Percentiles rank a stretch among this genome's conserved stretches.
Conservation (phyloP, 2,329 filamentous ascomycete genomes). For the Monilinia fructicola region DNA sequence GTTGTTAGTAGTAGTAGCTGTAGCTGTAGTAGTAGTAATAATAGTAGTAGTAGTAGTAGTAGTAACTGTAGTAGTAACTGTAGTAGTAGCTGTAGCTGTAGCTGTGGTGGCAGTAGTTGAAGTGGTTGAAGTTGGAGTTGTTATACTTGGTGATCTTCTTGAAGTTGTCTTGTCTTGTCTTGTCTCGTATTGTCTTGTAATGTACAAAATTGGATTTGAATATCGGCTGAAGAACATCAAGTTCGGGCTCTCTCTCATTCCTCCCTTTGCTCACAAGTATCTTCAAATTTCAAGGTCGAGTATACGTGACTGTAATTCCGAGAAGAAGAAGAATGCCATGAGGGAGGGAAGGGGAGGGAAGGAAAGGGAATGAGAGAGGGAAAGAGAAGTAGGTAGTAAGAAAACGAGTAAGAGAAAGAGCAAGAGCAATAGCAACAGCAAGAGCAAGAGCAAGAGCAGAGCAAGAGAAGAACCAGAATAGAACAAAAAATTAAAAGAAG, state of each 20-base stretch:
- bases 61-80: neutral
- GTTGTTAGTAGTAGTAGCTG: neutral
- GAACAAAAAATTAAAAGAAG: conserved; percentile 11
- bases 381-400: too few relatives aligned
- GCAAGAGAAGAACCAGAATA: neutral
- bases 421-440: too few relatives aligned
- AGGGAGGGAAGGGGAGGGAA: too few relatives aligned
- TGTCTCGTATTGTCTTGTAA: neutral
- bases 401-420: too few relatives aligned
- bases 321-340: conserved; percentile 1
- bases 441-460: neutral
- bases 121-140: too few relatives aligned
- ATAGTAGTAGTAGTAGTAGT: neutral
- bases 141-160: too few relatives aligned
- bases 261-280: neutral
- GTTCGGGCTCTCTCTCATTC: neutral
- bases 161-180: neutral
- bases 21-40: neutral
- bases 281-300: neutral
- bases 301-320: neutral
- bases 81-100: too few relatives aligned
- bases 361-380: too few relatives aligned
- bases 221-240: neutral
- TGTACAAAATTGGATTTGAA: neutral
- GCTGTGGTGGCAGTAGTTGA: too few relatives aligned